Base-by-base conservation (phyloP, 1,139 yeast species). In the Lodderomyces jiufengensis region DNA sequence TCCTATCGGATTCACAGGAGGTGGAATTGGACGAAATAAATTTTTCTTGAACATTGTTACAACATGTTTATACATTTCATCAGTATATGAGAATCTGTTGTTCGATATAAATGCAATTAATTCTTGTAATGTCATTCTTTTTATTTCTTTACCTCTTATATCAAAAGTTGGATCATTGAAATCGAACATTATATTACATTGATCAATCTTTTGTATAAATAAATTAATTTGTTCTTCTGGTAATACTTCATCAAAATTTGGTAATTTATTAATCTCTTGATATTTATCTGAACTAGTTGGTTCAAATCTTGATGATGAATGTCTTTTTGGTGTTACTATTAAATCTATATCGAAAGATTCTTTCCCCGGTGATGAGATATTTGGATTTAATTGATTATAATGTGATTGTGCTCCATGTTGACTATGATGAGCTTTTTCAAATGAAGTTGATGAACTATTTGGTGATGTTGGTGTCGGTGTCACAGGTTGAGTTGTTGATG, bases 1-100 rank as follows among this genome's bases (percentile, higher is more conserved):
- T 26, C 98, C 98, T 28, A 90, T 76, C 3, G 97, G 97, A 57
- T 94, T 92, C 29, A 90, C 95, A 1, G 97, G 97, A 1, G 99
- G 98, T 3, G 98, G 97, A 31, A 92, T 87, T 23, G 97, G 96
- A 54, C 99, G 78, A 60, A 92, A 88, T 38, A 92, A 70, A 61
- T 92, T 92, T 44, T 75, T 77, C 51, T 81, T 82, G 61, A 90
- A 94, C 97, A 92, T 92, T 24, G 76, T 76, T 30, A 90, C 90
- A 39, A 92, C 95, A 52, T 82, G 87, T 36, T 75, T 76, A 59
- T 92, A 92, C 84, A 92, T 86, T 49, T 84, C 92, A 46, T 88
- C 96, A 13, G 96, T 84, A 57, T 84, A 86, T 29, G 85, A 76
- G 60, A 90, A 81, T 48, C 95, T 73, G 48, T 85, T 83, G 36